Evolutionary conservation across 2,329 filamentous ascomycete genomes (phyloP), one percentile per base, ranked within the genome.

Genomic region (Leptoxyphium fumago): DNA sequence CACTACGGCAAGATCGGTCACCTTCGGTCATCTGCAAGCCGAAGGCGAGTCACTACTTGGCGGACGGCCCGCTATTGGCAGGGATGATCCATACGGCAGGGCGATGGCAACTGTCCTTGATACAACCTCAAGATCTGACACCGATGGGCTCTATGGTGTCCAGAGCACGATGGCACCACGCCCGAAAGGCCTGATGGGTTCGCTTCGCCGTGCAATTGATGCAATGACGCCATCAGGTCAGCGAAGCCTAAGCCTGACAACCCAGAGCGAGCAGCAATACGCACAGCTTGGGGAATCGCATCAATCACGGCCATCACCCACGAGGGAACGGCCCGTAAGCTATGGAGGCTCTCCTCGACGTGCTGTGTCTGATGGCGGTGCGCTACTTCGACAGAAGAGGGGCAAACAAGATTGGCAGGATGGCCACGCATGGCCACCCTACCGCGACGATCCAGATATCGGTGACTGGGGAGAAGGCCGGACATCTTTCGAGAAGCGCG

Each of bases 31-130:
- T 17, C 62, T 70, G 2, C 71, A 71, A 52, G 63, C 64, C 13
- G 72, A 77, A 56, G 69, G 70, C 11, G 67, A 74, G 42, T 64
- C 65, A 2, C 62, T 77, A 1, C 65, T 77, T 21, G 67, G 66
- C 4, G 67, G 68, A 4, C 56, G 55, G 9, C 53, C 64, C 2
- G 57, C 59, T 17, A 30, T 26, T 48, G 64, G 48, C 55, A 60
- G 42, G 43, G 54, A 60, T 44, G 56, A 59, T 43, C 58, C 55
- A 1, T 60, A 58, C 41, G 52, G 52, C 14, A 49, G 55, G 13
- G 57, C 57, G 8, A 40, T 58, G 18, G 55, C 56, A 3, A n/a
- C 34, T 4, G 17, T 32, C 5, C 21, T 39, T 10, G 6, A 30
- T 10, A 3, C 14, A 30, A 2, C 17, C 13, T 9, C 28, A 46